These are phyloP conservation scores for Fusarium sp. DNA, from an alignment of 2,329 filamentous ascomycete species.

Conservation along the genomic window DNA sequence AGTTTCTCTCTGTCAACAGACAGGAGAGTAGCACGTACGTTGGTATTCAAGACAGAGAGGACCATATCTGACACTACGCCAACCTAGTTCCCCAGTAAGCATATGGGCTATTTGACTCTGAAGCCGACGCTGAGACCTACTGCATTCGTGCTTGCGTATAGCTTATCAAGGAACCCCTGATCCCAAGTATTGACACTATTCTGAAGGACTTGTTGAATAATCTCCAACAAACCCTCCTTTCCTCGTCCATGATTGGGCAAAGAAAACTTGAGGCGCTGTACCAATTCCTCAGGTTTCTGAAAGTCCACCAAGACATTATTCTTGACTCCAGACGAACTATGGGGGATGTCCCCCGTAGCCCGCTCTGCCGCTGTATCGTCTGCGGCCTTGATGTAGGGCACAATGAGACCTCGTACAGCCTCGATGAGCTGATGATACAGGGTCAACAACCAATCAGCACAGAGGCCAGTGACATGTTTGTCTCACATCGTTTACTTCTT, in stretches of 20 bases:
- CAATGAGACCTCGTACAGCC: conserved; percentile 71
- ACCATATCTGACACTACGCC: conserved; percentile 87
- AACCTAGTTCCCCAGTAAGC: conserved; percentile 58
- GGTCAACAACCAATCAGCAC: conserved; percentile 37
- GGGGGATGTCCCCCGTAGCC: conserved; percentile 58
- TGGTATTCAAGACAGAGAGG: conserved; percentile 88
- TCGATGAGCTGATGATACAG: conserved; percentile 65
- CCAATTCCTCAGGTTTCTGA: conserved; percentile 65
- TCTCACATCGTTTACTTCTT: conserved; percentile 47
- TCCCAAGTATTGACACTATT: conserved; percentile 99
- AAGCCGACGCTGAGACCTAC: conserved; percentile 52
- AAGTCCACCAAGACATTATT: conserved; percentile 71
- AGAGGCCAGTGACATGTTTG: conserved; percentile 1
- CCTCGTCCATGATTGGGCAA: conserved; percentile 68
- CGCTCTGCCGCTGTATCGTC: conserved; percentile 68
- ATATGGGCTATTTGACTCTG: background rate
- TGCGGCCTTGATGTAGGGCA: conserved; percentile 75
- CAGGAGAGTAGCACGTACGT: conserved; percentile 60
- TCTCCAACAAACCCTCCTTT: conserved; percentile 77
- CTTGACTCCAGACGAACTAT: conserved; percentile 50
- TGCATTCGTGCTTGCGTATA: conserved; percentile 90
- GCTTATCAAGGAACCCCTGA: conserved; percentile 94
- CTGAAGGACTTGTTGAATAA: conserved; percentile 74
- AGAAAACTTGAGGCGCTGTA: conserved; percentile 64
- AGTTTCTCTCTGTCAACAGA: background rate